phyloP scores from a whole-genome alignment of 257 asterid species.

The Lycium barbarum region DNA sequence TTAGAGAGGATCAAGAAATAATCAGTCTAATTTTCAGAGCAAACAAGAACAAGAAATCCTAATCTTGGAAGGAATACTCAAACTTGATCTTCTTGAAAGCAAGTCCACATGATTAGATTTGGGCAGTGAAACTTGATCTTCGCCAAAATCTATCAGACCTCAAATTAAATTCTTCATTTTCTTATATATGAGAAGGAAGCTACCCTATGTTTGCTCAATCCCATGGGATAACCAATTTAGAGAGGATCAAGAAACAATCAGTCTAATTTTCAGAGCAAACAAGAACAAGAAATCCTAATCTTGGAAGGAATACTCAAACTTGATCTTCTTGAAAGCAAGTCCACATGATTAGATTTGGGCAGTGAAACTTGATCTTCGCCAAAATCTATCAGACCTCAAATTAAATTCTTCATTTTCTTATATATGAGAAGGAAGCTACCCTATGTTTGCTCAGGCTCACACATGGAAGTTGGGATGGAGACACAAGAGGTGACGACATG shows the following conservation, averaged over 20 bases:
- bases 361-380: not conserved
- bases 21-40: not conserved
- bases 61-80: not conserved
- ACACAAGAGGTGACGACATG: not conserved
- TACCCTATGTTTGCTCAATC: not conserved
- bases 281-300: not conserved
- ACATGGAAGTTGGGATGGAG: not conserved
- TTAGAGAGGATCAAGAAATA: no score
- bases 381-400: no score
- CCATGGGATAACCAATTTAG: no score
- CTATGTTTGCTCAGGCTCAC: not conserved
- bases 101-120: not conserved
- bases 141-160: not conserved
- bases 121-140: not conserved
- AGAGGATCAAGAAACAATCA: no score
- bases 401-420: no score
- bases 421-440: not conserved
- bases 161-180: no score
- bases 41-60: not conserved
- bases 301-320: not conserved
- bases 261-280: not conserved
- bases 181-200: not conserved
- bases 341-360: not conserved
- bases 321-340: not conserved
- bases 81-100: not conserved